Evolutionary conservation across 2,329 filamentous ascomycete genomes (phyloP).

Genomic region (Tolypocladium nubicola): DNA sequence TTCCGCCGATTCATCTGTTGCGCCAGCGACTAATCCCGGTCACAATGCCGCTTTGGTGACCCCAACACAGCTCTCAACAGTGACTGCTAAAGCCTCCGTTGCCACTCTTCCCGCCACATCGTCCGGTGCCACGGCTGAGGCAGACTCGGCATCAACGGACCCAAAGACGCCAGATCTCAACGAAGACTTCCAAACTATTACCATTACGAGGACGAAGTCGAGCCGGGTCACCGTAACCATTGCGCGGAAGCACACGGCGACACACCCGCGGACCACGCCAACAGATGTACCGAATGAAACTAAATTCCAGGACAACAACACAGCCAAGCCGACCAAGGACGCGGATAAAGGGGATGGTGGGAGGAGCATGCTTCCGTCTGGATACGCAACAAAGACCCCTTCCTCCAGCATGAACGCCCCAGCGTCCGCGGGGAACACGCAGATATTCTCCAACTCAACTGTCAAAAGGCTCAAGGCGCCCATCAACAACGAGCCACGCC

Average conservation of each 20-base stretch:
- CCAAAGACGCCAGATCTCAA: neutral
- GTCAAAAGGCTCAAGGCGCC: neutral
- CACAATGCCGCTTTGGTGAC: neutral
- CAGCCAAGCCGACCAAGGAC: neutral
- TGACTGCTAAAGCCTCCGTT: neutral
- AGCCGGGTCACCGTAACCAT: conserved; percentile 5
- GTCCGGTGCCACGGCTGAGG: neutral
- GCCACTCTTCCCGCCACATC: neutral
- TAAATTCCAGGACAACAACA: neutral
- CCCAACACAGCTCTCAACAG: neutral
- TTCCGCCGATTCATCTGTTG: neutral
- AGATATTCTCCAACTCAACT: neutral
- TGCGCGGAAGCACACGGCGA: conserved; percentile 5
- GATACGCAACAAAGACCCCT: neutral
- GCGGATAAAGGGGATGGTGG: neutral
- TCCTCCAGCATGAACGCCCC: neutral
- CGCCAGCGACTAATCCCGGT: neutral
- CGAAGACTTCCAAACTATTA: conserved; percentile 11
- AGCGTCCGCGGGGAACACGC: neutral
- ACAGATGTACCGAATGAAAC: neutral
- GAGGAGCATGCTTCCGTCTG: neutral
- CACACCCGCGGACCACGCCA: neutral
- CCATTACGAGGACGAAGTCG: conserved; percentile 9
- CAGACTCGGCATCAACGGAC: neutral
- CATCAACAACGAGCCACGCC: neutral